Evolutionary conservation across 2,329 filamentous ascomycete species (phyloP).

Genomic region (Cordyceps cicadae): DNA sequence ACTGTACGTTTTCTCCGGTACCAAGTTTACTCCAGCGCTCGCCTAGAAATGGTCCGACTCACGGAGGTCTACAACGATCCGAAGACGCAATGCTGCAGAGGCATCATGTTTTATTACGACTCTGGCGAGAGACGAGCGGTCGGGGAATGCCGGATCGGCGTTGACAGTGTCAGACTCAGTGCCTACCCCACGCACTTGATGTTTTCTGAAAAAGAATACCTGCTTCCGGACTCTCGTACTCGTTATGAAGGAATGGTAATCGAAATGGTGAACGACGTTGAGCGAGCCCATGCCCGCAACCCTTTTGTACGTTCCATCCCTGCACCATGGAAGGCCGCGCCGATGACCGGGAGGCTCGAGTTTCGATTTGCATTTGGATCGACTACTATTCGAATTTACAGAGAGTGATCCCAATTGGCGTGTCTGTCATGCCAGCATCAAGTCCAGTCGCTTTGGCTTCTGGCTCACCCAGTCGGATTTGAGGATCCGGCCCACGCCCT

Average conservation of each 20-base stretch:
- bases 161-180: background rate
- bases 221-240: background rate
- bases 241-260: conserved; percentile 2
- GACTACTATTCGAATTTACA: background rate
- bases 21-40: background rate
- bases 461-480: conserved; percentile 7
- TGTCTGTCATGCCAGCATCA: background rate
- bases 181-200: background rate
- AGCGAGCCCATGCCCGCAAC: background rate
- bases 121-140: background rate
- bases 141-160: conserved; percentile 1
- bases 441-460: background rate
- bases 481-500: conserved; percentile 8
- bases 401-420: background rate
- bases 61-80: background rate
- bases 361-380: conserved; percentile 6
- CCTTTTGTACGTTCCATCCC: background rate
- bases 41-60: background rate
- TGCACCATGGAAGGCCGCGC: background rate
- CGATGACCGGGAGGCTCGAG: background rate
- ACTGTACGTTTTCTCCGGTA: background rate
- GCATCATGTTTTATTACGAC: conserved; percentile 5
- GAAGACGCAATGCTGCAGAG: background rate
- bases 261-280: background rate
- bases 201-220: conserved; percentile 1